phyloP scores from a whole-genome alignment of 441 rosid genomes.

The Euphorbia schlechtendalii region DNA sequence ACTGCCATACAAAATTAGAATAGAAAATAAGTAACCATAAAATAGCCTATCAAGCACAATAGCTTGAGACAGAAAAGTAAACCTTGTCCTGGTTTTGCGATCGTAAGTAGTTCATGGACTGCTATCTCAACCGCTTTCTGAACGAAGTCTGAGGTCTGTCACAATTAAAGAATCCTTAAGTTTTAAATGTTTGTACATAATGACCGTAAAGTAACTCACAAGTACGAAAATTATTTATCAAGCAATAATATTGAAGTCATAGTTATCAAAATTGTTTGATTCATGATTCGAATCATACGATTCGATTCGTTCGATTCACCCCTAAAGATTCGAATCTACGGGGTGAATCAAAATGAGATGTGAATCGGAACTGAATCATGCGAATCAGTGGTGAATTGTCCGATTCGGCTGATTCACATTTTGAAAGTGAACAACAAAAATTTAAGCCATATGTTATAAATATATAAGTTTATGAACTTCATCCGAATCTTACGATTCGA shows the following conservation, averaged over 20 bases:
- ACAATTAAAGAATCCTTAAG: constrained; percentile 2
- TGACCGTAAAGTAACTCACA: background rate
- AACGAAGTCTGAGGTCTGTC: constrained; percentile 64
- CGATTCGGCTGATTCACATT: no score
- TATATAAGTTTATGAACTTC: no score
- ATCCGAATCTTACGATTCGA: no score
- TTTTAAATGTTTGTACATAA: constrained; percentile 1
- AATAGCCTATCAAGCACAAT: background rate
- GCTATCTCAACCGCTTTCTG: constrained; percentile 61
- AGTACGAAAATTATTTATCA: background rate
- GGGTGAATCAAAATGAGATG: no score
- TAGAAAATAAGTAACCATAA: background rate
- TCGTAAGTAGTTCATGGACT: constrained; percentile 49
- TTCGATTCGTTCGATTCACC: no score
- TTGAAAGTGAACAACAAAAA: no score
- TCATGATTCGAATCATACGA: no score
- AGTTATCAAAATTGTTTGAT: no score
- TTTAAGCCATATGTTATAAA: no score
- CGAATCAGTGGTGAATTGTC: no score
- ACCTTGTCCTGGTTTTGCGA: constrained; percentile 75
- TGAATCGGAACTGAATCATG: no score
- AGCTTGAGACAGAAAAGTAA: constrained; percentile 12
- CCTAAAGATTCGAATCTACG: no score
- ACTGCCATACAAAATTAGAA: constrained; percentile 33
- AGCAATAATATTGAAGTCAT: background rate